Evolutionary conservation across 2,329 filamentous ascomycete genomes (phyloP), one percentile per base, ranked within the genome.

Genomic region (Graphiopsis chlorocephala): DNA sequence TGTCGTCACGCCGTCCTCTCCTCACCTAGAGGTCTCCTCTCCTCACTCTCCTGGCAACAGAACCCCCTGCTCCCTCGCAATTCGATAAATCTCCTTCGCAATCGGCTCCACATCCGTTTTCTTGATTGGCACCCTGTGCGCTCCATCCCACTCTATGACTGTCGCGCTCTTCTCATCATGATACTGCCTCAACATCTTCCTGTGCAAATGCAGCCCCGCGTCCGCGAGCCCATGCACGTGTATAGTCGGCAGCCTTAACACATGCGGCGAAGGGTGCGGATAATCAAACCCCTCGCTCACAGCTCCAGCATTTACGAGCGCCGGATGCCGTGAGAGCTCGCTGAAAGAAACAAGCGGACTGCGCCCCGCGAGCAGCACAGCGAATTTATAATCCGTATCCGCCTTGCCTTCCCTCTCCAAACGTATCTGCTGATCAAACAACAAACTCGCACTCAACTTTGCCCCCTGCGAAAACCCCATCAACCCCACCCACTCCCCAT

Each of bases 121-220:
- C 79, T 90, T 90, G 65, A 93, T 83, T 1, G 90, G 89, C 57
- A 94, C 80, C 6, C 90, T 79, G 74, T 94, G 91, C 1, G 82
- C 83, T 0, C 89, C 90, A 64, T 91, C 84, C 91, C 90, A 93
- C 74, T 92, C 88, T 1, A 93, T 75, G 53, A 92, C 67, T 45
- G 77, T 81, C 6, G 83, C 78, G 2, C 78, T 85, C 0, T 80
- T 82, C 11, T 79, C 72, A 58, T 85, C 80, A 72, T 87, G 90
- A 73, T 88, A 92, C 60, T 84, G 76, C 10, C 84, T 75, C 59
- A 86, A 72, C 69, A 89, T 71, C 72, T 82, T 78, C 63, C 82
- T 77, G 72, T 91, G 89, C 52, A 85, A 76, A 65, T 84, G 78
- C 26, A 92, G 71, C 0, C 86, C 87, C 0, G 83, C 80, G 75